Evolutionary conservation across 2,329 filamentous ascomycete species (phyloP), one percentile per base, ranked within the genome.

Genomic region (Paecilomyces niveus): DNA sequence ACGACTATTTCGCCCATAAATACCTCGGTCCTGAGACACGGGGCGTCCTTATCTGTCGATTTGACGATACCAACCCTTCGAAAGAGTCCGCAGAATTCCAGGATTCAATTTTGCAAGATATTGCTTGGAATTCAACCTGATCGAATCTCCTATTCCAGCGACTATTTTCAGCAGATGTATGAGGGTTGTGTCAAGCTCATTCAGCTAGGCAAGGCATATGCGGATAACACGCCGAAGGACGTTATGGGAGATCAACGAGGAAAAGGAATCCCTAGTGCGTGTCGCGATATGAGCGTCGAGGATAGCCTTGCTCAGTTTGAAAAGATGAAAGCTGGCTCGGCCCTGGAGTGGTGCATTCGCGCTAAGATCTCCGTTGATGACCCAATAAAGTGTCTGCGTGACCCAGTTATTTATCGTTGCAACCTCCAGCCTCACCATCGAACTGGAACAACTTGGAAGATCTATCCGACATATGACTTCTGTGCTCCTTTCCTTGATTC

Each of bases 51-150:
- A 86, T 92, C 58, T 83, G 96, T 45, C 88, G 92, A 59, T 91
- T 96, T 70, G 92, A 96, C 72, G 92, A 96, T 71, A 96, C 92
- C 54, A 96, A 96, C 76, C 92, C 92, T 1, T 86, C 88, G 62
- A 96, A 96, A 76, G 92, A 96, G 81, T 96, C 93, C 78, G 86
- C 92, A 71, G 92, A 96, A 78, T 96, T 86, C 71, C 88, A 96
- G 71, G 90, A 96, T 75, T 83, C 90, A 6, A 96, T 96, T 62
- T 81, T 95, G 50, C 88, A 94, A 78, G 92, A 96, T 74, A 57
- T 81, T 96, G 58, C 89, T 96, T 80, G 91, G 90, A 35, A 88
- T 96, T 74, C 88, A 87, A 74, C 88, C 90, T 29, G 91, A 94
- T 72, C 82, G 82, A 62, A 81, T 91, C 58, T 88, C 89, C 10